A percentile compares a stretch with the other conserved stretches of the same genome.
These are phyloP conservation scores for Lentinus tigrinus DNA, from an alignment of 768 basidiomycete genomes.

Conservation along the genomic window DNA sequence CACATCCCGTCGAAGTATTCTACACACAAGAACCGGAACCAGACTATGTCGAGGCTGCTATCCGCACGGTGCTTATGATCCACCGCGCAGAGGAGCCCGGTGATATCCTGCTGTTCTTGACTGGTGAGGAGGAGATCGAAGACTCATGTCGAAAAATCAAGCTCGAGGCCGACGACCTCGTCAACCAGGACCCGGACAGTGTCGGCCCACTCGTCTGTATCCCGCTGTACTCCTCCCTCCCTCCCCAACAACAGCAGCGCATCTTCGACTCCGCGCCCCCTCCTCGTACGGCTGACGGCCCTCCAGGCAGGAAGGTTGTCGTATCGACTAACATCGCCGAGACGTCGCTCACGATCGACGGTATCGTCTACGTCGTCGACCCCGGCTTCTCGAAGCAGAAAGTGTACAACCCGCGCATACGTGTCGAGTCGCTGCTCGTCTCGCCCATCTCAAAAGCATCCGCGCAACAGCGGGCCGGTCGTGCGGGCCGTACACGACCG, in stretches of 20 bases:
- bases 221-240: conserved; percentile 93
- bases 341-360: conserved; percentile 96
- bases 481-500: conserved; percentile 92
- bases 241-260: conserved; percentile 91
- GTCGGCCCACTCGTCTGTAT: conserved; percentile 89
- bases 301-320: conserved; percentile 90
- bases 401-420: conserved; percentile 95
- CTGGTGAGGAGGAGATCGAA: conserved; percentile 98
- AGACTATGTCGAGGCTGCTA: conserved; percentile 96
- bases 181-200: conserved; percentile 64
- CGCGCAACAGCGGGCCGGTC: conserved; percentile 93
- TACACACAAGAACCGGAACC: conserved; percentile 91
- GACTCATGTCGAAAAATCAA: conserved; percentile 94
- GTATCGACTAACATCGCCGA: conserved; percentile 98
- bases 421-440: conserved; percentile 91
- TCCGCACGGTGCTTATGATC: conserved; percentile 95
- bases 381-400: conserved; percentile 98
- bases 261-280: conserved; percentile 91
- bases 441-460: conserved; percentile 96
- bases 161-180: conserved; percentile 82
- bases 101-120: conserved; percentile 92
- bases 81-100: conserved; percentile 94
- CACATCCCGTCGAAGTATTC: conserved; percentile 94
- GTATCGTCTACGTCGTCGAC: conserved; percentile 99
- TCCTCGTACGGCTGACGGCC: conserved; percentile 58